Conservation (phyloP, 176 grass and related monocot species). For the Chloris gayana region DNA sequence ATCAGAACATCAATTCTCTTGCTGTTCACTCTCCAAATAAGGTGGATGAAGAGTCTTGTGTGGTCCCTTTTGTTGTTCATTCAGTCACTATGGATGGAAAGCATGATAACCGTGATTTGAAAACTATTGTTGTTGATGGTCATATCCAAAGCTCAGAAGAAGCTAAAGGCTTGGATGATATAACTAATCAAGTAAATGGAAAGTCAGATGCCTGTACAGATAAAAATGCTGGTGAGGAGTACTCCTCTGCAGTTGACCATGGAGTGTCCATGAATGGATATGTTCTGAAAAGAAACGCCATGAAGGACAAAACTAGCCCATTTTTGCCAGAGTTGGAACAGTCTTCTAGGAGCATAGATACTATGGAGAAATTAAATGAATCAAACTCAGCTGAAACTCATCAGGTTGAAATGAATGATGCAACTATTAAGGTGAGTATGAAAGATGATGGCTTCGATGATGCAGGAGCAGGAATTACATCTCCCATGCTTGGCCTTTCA, state of each 20-base stretch:
- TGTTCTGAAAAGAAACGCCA: background rate
- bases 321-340: slow-evolving; percentile 18
- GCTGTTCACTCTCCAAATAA: slow-evolving; percentile 1
- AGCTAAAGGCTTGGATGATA: slow-evolving; percentile 32
- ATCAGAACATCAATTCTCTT: slow-evolving; percentile 9
- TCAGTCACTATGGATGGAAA: slow-evolving; percentile 28
- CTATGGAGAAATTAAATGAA: slow-evolving; percentile 15
- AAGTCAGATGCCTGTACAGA: slow-evolving; percentile 24
- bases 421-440: slow-evolving; percentile 11
- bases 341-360: slow-evolving; percentile 9
- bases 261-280: slow-evolving; percentile 22
- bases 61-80: background rate
- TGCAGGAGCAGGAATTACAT: slow-evolving; percentile 18
- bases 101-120: slow-evolving; percentile 29
- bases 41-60: slow-evolving; percentile 18
- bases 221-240: slow-evolving; percentile 21
- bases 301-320: slow-evolving; percentile 19
- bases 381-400: slow-evolving; percentile 19
- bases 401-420: slow-evolving; percentile 35
- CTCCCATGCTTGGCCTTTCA: slow-evolving; percentile 12
- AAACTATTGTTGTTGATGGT: slow-evolving; percentile 26
- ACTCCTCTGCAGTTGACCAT: slow-evolving; percentile 35
- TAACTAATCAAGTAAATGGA: slow-evolving; percentile 16
- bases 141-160: slow-evolving; percentile 35
- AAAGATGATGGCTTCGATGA: slow-evolving; percentile 31